Percentiles rank a stretch among this genome's conserved stretches.
Conservation (phyloP, 495 filamentous ascomycete genomes). For the Cryomyces minteri region DNA sequence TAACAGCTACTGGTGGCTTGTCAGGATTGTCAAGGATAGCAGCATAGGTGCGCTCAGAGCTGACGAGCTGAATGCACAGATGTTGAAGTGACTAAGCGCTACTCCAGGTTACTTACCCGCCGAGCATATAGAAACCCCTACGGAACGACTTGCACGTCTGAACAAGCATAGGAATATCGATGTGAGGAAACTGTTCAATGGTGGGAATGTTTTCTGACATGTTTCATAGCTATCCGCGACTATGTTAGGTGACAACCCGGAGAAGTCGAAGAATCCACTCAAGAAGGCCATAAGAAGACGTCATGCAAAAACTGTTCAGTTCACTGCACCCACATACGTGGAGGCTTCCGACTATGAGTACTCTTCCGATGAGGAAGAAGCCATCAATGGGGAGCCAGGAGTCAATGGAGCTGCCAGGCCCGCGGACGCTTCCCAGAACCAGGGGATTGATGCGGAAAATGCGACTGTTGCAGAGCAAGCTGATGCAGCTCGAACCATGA, state of each 20-base stretch:
- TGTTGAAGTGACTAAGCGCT: conserved; percentile 6
- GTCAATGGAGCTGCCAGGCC: conserved; percentile 13
- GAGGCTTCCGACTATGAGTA: conserved; percentile 85
- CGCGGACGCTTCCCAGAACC: conserved; percentile 17
- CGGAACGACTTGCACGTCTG: conserved; percentile 76
- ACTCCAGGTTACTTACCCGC: conserved; percentile 76
- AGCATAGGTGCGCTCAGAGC: conserved; percentile 59
- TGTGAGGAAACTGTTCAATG: conserved; percentile 29
- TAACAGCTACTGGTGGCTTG: conserved; percentile 99
- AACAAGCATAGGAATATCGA: conserved; percentile 99
- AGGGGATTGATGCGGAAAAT: conserved; percentile 5
- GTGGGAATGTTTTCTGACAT: not conserved
- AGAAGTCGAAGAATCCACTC: conserved; percentile 76
- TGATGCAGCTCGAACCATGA: conserved; percentile 3
- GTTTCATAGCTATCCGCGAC: conserved; percentile 57
- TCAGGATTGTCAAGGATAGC: conserved; percentile 88
- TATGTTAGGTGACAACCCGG: conserved; percentile 82
- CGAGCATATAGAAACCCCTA: conserved; percentile 97
- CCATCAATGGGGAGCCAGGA: conserved; percentile 24
- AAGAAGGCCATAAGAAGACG: conserved; percentile 78
- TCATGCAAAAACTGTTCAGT: conserved; percentile 79
- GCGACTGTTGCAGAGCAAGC: conserved; percentile 11
- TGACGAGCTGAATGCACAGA: not conserved
- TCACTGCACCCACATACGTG: conserved; percentile 70
- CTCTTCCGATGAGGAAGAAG: conserved; percentile 71